These are phyloP conservation scores for Talaromyces funiculosus DNA, from an alignment of 2,329 filamentous ascomycete species.

Conservation along the genomic window DNA sequence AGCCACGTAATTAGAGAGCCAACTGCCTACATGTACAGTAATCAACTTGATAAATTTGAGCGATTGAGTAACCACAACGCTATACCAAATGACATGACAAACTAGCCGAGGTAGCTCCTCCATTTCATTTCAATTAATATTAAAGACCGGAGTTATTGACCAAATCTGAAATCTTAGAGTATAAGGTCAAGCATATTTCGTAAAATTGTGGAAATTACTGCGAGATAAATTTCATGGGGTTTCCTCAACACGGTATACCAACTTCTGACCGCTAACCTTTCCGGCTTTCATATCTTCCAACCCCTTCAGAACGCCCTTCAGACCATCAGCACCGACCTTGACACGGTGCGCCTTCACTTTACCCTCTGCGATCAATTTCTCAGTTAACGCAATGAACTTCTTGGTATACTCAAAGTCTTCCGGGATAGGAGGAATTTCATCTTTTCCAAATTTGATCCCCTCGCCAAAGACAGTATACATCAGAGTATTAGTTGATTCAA, in stretches of 20 bases:
- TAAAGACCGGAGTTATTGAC: too few species aligned
- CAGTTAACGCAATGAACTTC: constrained; percentile 34
- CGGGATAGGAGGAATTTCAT: neutral
- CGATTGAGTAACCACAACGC: too few species aligned
- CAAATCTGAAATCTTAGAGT: too few species aligned
- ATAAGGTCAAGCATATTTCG: too few species aligned
- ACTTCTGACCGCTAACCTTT: constrained; percentile 18
- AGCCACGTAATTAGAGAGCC: too few species aligned
- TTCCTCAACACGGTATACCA: constrained; percentile 14
- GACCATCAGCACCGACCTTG: constrained; percentile 27
- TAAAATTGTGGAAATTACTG: too few species aligned
- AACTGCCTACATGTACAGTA: too few species aligned
- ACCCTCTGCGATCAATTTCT: constrained; percentile 18
- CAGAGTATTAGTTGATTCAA: constrained; percentile 17
- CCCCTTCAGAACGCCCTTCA: constrained; percentile 24
- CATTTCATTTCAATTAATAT: too few species aligned
- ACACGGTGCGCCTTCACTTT: constrained; percentile 37
- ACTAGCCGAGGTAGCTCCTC: too few species aligned
- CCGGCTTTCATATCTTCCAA: constrained; percentile 15
- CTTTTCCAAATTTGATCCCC: constrained; percentile 20
- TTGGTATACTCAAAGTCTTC: constrained; percentile 20
- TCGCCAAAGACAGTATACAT: constrained; percentile 17
- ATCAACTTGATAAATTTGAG: too few species aligned
- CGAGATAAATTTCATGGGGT: neutral
- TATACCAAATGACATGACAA: too few species aligned